These are phyloP conservation scores for Lantana camara DNA, from an alignment of 257 asterid genomes.

Conservation along the genomic window DNA sequence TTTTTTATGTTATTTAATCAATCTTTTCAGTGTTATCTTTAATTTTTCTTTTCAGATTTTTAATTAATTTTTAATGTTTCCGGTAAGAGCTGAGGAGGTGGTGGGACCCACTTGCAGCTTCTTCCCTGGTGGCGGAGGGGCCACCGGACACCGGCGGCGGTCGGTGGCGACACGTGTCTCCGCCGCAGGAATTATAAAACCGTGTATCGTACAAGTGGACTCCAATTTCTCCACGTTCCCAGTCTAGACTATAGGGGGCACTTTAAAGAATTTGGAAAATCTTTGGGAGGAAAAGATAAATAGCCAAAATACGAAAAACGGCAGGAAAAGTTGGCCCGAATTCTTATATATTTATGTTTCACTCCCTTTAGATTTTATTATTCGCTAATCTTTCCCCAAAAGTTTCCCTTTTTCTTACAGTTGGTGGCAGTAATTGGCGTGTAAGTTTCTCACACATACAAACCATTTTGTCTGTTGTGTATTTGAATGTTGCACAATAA, in stretches of 20 bases:
- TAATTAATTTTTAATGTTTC: neutral
- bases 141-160: slow-evolving; percentile 28
- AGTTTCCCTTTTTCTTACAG: no score
- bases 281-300: slow-evolving; percentile 14
- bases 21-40: neutral
- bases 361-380: no score
- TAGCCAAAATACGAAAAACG: neutral
- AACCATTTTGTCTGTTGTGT: no score
- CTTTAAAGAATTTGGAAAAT: neutral
- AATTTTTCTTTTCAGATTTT: neutral
- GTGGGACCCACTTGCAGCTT: slow-evolving; percentile 41
- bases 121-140: slow-evolving; percentile 38
- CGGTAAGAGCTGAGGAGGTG: slow-evolving; percentile 29
- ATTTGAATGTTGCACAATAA: no score
- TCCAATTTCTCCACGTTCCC: slow-evolving; percentile 27
- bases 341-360: neutral
- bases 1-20: no score
- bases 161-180: slow-evolving; percentile 39
- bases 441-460: no score
- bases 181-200: neutral
- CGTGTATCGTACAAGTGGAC: slow-evolving; percentile 29
- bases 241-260: neutral
- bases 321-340: neutral
- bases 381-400: no score
- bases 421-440: no score